Conservation (phyloP, 2,329 filamentous ascomycete species). For the Nothophaeocryptopus gaeumannii region DNA sequence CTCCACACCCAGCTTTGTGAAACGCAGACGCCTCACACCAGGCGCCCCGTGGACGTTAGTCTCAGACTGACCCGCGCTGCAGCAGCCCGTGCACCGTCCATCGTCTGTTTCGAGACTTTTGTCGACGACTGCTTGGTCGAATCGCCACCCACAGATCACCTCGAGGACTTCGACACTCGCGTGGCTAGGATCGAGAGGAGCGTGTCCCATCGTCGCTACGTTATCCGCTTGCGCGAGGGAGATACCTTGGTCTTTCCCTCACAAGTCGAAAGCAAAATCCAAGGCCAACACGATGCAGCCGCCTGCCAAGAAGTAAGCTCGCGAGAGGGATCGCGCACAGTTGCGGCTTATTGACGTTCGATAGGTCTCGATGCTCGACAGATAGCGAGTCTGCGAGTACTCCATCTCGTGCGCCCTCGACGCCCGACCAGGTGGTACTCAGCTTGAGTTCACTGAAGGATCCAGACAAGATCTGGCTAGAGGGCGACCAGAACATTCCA, state of each 20-base stretch:
- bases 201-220: too few relatives aligned
- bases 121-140: constrained; percentile 1
- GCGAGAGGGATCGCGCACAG: too few relatives aligned
- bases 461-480: constrained; percentile 34
- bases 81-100: background rate
- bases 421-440: constrained; percentile 12
- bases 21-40: too few relatives aligned
- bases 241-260: constrained; percentile 7
- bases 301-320: too few relatives aligned
- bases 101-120: constrained; percentile 5
- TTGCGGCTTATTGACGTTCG: background rate
- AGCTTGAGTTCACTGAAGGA: constrained; percentile 16
- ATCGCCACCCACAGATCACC: background rate
- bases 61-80: background rate
- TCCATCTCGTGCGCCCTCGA: background rate
- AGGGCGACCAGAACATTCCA: constrained; percentile 30
- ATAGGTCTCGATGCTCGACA: too few relatives aligned
- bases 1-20: too few relatives aligned
- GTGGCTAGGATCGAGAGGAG: too few relatives aligned
- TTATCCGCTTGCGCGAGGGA: too few relatives aligned
- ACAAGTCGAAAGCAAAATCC: background rate
- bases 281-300: too few relatives aligned
- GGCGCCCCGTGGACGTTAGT: too few relatives aligned
- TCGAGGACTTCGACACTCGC: background rate
- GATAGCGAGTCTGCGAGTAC: background rate